Evolutionary conservation across 306 rosid genomes (phyloP).

Genomic region (Alnus glutinosa): DNA sequence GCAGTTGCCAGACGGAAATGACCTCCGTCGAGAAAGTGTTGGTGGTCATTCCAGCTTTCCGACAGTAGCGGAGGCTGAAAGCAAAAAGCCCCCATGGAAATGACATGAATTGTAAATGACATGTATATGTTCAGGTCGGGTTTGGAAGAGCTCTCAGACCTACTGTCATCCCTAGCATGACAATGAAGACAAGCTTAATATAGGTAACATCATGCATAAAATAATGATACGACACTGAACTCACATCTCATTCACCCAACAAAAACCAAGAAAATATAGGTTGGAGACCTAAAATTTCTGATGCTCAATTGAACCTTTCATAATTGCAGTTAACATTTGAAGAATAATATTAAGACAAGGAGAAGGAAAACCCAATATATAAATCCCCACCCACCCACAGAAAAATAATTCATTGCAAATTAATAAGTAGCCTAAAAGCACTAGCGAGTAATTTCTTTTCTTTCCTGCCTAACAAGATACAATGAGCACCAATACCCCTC

Average conservation of each 20-base stretch:
- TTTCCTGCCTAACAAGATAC: conserved; percentile 41
- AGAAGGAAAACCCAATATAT: conserved; percentile 33
- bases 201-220: no score
- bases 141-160: no score
- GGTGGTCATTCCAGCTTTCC: no score
- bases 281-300: conserved; percentile 12
- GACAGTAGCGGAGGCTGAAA: no score
- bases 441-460: conserved; percentile 29
- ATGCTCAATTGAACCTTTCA: conserved; percentile 56
- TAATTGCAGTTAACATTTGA: conserved; percentile 46
- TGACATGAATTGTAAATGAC: no score
- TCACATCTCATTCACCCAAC: not conserved
- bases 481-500: conserved; percentile 59
- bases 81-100: no score
- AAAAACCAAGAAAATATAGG: not conserved
- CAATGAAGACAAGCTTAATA: no score
- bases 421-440: conserved; percentile 49
- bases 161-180: no score
- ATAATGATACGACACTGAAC: no score
- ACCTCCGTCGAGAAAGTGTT: no score
- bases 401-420: conserved; percentile 47
- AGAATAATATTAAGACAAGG: conserved; percentile 50
- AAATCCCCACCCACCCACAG: conserved; percentile 46
- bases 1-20: no score
- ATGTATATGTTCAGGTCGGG: no score